These are phyloP conservation scores for Rhodotorula sphaerocarpa DNA, from an alignment of 768 basidiomycete genomes.

Conservation along the genomic window DNA sequence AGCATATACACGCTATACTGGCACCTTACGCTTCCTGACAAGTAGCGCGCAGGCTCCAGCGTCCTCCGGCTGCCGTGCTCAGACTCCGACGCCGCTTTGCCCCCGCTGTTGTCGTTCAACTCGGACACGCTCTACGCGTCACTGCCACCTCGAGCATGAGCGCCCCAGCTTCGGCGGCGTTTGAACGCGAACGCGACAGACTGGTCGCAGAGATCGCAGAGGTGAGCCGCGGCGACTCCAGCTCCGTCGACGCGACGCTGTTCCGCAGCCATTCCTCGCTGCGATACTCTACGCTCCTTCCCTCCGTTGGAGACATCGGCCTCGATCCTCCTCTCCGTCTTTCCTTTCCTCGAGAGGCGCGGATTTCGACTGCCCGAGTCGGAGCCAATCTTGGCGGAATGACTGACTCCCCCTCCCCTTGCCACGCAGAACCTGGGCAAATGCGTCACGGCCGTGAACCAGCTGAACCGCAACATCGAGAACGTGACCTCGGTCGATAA, in stretches of 20 bases:
- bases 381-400: too few species aligned
- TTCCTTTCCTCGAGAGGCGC: too few species aligned
- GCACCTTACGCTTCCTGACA: too few species aligned
- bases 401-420: background rate
- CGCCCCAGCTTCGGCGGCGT: background rate
- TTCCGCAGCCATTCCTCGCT: background rate
- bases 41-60: too few species aligned
- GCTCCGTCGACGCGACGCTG: too few species aligned
- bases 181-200: constrained; percentile 25
- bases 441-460: constrained; percentile 22
- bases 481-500: constrained; percentile 18
- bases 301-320: background rate
- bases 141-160: constrained; percentile 4
- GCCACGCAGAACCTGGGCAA: constrained; percentile 18
- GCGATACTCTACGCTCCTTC: background rate
- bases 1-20: too few species aligned
- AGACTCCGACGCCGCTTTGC: background rate
- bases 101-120: too few species aligned
- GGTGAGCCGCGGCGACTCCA: background rate
- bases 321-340: too few species aligned
- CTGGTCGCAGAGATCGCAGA: constrained; percentile 34
- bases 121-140: background rate
- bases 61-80: too few species aligned
- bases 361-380: too few species aligned
- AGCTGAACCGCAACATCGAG: constrained; percentile 36